Evolutionary conservation across 2,329 filamentous ascomycete genomes (phyloP), one percentile per base, ranked within the genome.

Genomic region (Cyanodermella asteris): DNA sequence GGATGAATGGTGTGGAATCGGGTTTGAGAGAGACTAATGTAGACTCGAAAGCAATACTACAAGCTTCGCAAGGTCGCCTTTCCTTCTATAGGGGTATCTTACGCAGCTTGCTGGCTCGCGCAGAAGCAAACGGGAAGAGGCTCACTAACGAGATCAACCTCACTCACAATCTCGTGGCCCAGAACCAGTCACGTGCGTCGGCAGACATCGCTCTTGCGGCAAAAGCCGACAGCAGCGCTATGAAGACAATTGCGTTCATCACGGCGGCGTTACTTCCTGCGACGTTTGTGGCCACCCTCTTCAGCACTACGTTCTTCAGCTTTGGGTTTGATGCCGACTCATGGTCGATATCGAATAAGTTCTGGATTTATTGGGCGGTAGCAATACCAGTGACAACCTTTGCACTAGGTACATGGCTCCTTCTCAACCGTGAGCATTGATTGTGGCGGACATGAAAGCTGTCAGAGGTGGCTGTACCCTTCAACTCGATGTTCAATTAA

Each of bases 251-350:
- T 10, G 37, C 38, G 2, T 18, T 42, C 5, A 33, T 44, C 4
- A 41, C 38, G 24, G 28, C 40, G 30, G 22, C 39, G 0, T 45
- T 43, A 24, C 29, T 46, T 4, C 41, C 39, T 2, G 40, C 37
- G 29, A 42, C 39, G 4, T 44, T 40, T 31, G 36, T 40, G n/a
- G 40, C 38, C 31, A 39, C 11, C 25, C 11, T 48, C 16, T 48
- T 47, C 31, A 43, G 45, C 9, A 46, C 41, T 22, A 43, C 41
- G 12, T 49, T 49, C 25, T 47, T 47, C 32, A 34, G 41, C 17
- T 36, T 42, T 13, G 23, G 25, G 7, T 26, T 30, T 2, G 26
- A 27, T 12, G 27, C 34, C 4, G 25, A 35, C 8, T 31, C 33
- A 4, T 47, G 36, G 37, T 13, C 18, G n/a, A 18, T 26, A 7